Conservation (phyloP, 208 protist genomes). For the Leishmania braziliensis region DNA sequence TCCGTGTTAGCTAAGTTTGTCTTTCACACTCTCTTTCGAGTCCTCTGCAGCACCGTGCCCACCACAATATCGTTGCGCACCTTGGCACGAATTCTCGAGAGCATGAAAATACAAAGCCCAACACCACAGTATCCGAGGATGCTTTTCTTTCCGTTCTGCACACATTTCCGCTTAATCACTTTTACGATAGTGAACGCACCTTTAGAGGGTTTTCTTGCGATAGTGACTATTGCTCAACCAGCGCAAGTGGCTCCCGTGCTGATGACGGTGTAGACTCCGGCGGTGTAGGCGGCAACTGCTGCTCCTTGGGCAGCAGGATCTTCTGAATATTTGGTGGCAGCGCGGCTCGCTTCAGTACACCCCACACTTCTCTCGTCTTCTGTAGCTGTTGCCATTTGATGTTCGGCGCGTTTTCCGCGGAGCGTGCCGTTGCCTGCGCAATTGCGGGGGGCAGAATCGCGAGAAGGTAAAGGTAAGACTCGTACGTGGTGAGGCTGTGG, state of each 20-base stretch:
- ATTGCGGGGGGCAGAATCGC: conserved; percentile 32
- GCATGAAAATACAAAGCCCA: neutral
- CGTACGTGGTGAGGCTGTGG: conserved; percentile 53
- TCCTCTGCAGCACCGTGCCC: neutral
- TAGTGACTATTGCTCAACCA: neutral
- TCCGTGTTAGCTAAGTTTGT: no score
- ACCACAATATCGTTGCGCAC: neutral
- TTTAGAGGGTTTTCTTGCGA: neutral
- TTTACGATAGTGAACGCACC: neutral
- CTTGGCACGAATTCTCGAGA: neutral
- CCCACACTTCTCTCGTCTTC: conserved; percentile 45
- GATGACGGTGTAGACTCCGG: conserved; percentile 5
- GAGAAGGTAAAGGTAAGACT: conserved; percentile 45
- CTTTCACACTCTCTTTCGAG: neutral
- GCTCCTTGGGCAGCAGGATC: conserved; percentile 5
- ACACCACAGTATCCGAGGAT: neutral
- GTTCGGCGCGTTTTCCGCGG: conserved; percentile 25
- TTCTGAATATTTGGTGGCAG: conserved; percentile 30
- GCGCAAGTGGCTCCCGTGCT: neutral
- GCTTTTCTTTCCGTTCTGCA: neutral
- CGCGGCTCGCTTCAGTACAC: conserved; percentile 41
- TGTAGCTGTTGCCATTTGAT: conserved; percentile 51
- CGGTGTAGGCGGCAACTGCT: neutral
- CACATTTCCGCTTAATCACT: neutral
- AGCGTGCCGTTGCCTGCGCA: conserved; percentile 14